Base-by-base conservation (phyloP, 441 rosid species). In the Raphanus hybrid region DNA sequence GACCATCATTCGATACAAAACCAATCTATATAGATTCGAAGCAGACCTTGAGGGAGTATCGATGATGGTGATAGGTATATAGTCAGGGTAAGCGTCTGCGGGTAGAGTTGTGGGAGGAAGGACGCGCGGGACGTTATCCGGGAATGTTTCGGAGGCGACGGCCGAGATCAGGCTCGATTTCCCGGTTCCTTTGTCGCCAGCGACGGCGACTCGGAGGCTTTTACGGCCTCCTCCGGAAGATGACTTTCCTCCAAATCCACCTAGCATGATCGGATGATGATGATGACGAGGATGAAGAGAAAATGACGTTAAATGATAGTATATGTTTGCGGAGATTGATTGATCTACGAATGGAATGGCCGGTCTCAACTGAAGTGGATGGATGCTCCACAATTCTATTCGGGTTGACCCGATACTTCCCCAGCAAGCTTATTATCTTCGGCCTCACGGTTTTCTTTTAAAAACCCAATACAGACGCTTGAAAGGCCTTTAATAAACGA, bases 1-100 rank as follows among this genome's bases (percentile, higher is more conserved):
- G 34, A 29, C 32, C 23, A 20, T 20, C 23, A 20, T 23, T 2
- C 26, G 2, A 1, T 1, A 23, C 26, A 23, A 43, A 3, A 29
- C 26, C 26, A 23, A 23, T 18, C 20, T 18, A 18, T 18, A 18
- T 18, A 18, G 0, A 23, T 23, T 23, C 26, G 2, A 23, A 29
- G 34, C 34, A 57, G 64, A 90, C 96, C 91, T 85, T 35, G 93
- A 87, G 64, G 93, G 88, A 82, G 90, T 88, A 67, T 90, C 96
- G 35, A 90, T 73, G 81, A 90, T 85, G 50, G 91, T 90, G 78
- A 90, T 81, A 57, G 96, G 93, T 34, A 90, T 78, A 29, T 60
- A 80, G 85, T 90, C 93, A 50, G 95, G 91, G 60, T 80, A 90
- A 70, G 81, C 80, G 74, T 89, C 88, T 27, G 87, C 84, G 0